Base-by-base conservation (phyloP, 345 rosid genomes). In the Aquilaria yunnanensis region DNA sequence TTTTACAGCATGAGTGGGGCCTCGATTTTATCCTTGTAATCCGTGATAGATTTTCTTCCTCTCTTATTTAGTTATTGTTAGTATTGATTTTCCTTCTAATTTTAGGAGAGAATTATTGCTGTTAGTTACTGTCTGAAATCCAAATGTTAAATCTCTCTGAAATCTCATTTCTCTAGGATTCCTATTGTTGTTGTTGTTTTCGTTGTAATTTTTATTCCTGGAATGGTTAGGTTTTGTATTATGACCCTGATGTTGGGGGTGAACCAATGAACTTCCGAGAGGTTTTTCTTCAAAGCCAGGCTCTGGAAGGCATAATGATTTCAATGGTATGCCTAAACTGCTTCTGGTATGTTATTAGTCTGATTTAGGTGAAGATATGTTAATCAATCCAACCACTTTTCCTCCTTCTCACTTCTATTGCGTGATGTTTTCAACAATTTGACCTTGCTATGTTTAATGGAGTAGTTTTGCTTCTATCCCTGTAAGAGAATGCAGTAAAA, bases 261-360 rank as follows among this genome's bases (percentile, higher is more conserved):
- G 85, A 77, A 60, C 97, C 95, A 23, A 75, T 94, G 77, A 88
- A 75, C 57, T 94, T 94, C 66, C 89, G 87, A 45, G 92, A 90
- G 73, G 92, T 94, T 75, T 94, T 94, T 64, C 91, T 94, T 57
- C 96, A 74, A 71, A 94, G 99, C 75, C 99, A 94, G 75, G 97
- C 99, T 64, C 77, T 94, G 73, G 99, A 94, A 77, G 92, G 89
- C 70, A 86, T 94, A 63, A 77, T 80, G 11, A 63, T 90, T 70
- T 86, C 97, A 57, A 88, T 86, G 97, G 99, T 90, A 81, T 30
- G 75, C 61, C 71, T 59, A 71, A 37, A 63, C 9, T 63, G 57
- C 46, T 51, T 51, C 48, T 47, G 60, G 56, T 31, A 54, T 23
- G 64, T 57, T 34, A 23, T 23, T 54, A 45, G 23, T 61, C 50